Evolutionary conservation across 148 eudicot species (phyloP), one percentile per base, ranked within the genome.

Genomic region (Persicaria maculosa): DNA sequence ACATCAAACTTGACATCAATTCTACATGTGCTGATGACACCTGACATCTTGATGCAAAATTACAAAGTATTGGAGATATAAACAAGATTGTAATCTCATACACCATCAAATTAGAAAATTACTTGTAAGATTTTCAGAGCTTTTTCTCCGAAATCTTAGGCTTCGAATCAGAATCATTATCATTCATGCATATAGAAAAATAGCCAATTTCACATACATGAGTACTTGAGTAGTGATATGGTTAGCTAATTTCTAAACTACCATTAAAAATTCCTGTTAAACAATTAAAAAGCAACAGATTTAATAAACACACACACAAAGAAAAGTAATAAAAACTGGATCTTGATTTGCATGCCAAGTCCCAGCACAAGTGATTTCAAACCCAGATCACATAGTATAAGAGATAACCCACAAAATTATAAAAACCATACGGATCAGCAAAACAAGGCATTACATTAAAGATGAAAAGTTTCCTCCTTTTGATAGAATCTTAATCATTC

Each of bases 311-410:
- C 0, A 4, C 0, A 20, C 9, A 22, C 4, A 1, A 8, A 25
- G 22, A 22, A 61, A 22, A 12, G 52, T 48, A 7, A 10, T 8
- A 5, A 25, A 4, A 2, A 31, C 40, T 31, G 40, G 16, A 22
- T 9, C 31, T 61, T 25, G 68, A 64, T 31, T 64, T 65, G 70
- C 70, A 65, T 64, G 69, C 69, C 5, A 64, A 64, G 17, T 14
- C 17, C 46, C 9, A 40, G 45, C 4, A 9, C 69, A 64, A 12
- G 46, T 6, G 19, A 7, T 36, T 31, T 10, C 8, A 64, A 64
- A 64, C 44, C 69, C 46, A 31, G n/a, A 64, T 31, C 44, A 36
- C n/a, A 64, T 11, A 64, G 40, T 11, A 64, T 5, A 7, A 40
- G 17, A 65, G 0, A 65, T 14, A 59, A 22, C 40, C 9, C 25